These are phyloP conservation scores for Alternaria dauci DNA, from an alignment of 2,329 filamentous ascomycete species.

Conservation along the genomic window DNA sequence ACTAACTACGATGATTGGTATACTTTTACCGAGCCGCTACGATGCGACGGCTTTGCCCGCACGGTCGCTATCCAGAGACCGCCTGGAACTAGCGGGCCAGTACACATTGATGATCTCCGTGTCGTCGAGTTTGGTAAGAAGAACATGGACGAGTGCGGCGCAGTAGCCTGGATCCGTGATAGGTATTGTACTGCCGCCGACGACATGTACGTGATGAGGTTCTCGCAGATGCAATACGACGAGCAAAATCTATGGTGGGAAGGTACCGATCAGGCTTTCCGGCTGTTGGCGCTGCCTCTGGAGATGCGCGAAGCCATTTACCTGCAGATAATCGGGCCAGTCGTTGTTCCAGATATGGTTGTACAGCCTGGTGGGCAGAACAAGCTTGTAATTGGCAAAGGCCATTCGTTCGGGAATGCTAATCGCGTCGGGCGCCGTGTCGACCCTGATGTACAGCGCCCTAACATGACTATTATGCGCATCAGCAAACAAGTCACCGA, in stretches of 20 bases:
- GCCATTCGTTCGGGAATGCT: background rate
- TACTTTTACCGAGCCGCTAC: slow-evolving; percentile 14
- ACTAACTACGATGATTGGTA: slow-evolving; percentile 9
- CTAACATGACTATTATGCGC: slow-evolving; percentile 21
- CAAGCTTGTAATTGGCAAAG: slow-evolving; percentile 14
- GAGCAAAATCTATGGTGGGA: slow-evolving; percentile 28
- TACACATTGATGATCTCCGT: background rate
- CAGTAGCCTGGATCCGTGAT: slow-evolving; percentile 19
- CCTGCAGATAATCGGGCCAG: slow-evolving; percentile 18
- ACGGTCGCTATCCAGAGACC: slow-evolving; percentile 5
- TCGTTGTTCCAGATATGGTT: slow-evolving; percentile 18
- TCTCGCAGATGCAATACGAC: slow-evolving; percentile 15
- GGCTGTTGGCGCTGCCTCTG: slow-evolving; percentile 18
- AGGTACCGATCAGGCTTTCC: slow-evolving; percentile 19
- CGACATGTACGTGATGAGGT: slow-evolving; percentile 12
- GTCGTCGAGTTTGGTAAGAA: background rate
- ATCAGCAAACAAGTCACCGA: slow-evolving; percentile 13
- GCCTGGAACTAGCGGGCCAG: background rate
- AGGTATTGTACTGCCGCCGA: slow-evolving; percentile 17
- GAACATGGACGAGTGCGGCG: background rate
- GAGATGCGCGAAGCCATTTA: slow-evolving; percentile 26
- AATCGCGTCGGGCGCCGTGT: slow-evolving; percentile 1
- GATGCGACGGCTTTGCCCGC: background rate
- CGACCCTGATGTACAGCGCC: slow-evolving; percentile 20
- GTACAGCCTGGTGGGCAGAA: background rate